Evolutionary conservation across 768 basidiomycete species (phyloP).

Genomic region (Leccinum fibrillosum): DNA sequence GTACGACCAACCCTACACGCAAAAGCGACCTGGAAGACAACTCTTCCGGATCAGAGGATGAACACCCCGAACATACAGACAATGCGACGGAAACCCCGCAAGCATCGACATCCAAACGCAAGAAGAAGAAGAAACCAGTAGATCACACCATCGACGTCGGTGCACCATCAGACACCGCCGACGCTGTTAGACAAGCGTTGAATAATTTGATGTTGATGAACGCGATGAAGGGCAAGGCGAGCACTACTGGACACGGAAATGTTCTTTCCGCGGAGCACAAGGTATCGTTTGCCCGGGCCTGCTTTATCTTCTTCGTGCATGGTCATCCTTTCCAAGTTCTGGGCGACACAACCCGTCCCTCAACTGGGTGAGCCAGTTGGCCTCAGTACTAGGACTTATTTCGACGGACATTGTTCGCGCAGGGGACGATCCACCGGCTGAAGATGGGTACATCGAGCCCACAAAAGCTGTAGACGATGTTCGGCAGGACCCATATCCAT

Average conservation of each 20-base stretch:
- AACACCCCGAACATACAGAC: slow-evolving; percentile 16
- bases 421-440: slow-evolving; percentile 63
- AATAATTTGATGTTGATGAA: slow-evolving; percentile 85
- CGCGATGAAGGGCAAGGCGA: slow-evolving; percentile 77
- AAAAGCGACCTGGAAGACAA: slow-evolving; percentile 35
- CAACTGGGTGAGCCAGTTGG: slow-evolving; percentile 54
- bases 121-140: slow-evolving; percentile 86
- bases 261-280: slow-evolving; percentile 89
- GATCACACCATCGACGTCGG: slow-evolving; percentile 63
- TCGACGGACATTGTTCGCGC: neutral
- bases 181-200: slow-evolving; percentile 64
- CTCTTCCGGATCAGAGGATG: slow-evolving; percentile 31
- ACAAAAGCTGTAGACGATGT: slow-evolving; percentile 74
- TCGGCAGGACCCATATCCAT: slow-evolving; percentile 80
- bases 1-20: slow-evolving; percentile 36
- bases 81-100: slow-evolving; percentile 17
- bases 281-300: slow-evolving; percentile 39
- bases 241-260: slow-evolving; percentile 68
- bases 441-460: slow-evolving; percentile 89
- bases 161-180: slow-evolving; percentile 55
- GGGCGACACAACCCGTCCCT: slow-evolving; percentile 97
- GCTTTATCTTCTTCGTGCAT: slow-evolving; percentile 5
- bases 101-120: slow-evolving; percentile 51
- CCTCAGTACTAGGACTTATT: neutral
- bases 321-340: slow-evolving; percentile 59